Base-by-base conservation (phyloP, 192 early-diverging fungal genomes). In the Geosiphon pyriformis region DNA sequence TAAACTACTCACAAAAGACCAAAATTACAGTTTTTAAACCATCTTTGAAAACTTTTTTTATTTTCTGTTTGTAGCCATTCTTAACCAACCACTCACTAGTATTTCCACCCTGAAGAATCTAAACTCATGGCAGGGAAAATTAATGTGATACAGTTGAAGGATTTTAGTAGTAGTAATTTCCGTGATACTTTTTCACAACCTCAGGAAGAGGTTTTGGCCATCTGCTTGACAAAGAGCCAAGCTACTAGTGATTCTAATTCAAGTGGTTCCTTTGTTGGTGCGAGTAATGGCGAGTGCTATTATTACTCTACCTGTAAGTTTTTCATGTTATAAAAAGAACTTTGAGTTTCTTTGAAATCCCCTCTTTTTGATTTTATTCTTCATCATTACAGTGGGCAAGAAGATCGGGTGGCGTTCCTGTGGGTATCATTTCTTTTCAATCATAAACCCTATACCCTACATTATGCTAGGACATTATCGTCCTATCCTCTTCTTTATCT, bases 281-380 rank as follows among this genome's bases (percentile, higher is more conserved):
- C 23, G 23, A 55, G 11, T 23, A 22, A 23, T 55, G 23, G 53
- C 1, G 53, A 55, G 27, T 55, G 53, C 53, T 55, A 55, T 55
- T 55, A 55, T 55, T 55, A 55, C 53, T 55, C 53, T 55, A 55
- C 53, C 53, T 23, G 53, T 55, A 55, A 2, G 53, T 23, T 6
- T 1, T 55, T 27, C 0, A 22, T 20, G 22, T 12, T 27, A 23
- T 12, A 1, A 12, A 55, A 22, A 29, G 27, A 1, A 1, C 23
- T 20, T 27, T 23, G 53, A 55, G 17, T 1, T 15, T 55, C 18
- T 55, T 55, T 55, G 53, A 55, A 55, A 20, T 27, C 12, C 11
- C 53, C 10, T 12, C 12, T 55, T 12, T 20, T 12, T 55, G 25
- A 55, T 55, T 27, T 20, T 29, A 55, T 55, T 29, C 12, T 55